phyloP scores from a whole-genome alignment of 441 rosid species.

The Capsella rubella region DNA sequence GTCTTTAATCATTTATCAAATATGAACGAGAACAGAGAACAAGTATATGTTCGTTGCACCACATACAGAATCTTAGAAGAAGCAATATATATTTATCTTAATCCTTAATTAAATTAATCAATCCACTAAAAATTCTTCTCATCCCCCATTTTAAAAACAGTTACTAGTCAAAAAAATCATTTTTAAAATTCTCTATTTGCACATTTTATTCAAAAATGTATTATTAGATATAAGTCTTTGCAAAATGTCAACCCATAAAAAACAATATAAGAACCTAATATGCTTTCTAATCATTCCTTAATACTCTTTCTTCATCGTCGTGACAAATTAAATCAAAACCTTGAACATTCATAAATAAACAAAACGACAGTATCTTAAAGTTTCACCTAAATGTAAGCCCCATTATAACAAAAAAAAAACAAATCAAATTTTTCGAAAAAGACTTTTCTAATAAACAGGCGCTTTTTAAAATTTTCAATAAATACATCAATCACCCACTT shows the following conservation, averaged over 20 bases:
- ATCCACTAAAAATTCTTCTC: not conserved
- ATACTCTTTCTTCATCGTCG: not conserved
- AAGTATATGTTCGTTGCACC: slow-evolving; percentile 34
- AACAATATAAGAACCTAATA: not conserved
- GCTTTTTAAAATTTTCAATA: slow-evolving; percentile 23
- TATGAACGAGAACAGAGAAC: slow-evolving; percentile 15
- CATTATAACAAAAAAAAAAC: not conserved
- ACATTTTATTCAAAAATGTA: not conserved
- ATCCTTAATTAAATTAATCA: not conserved
- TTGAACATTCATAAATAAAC: not conserved
- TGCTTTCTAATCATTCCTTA: not conserved
- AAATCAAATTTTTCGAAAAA: not conserved
- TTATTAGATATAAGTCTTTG: not conserved
- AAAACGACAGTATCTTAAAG: not conserved
- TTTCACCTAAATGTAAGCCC: not conserved
- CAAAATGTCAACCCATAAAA: slow-evolving; percentile 36
- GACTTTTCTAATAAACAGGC: slow-evolving; percentile 32
- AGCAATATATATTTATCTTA: slow-evolving; percentile 1
- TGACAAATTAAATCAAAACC: not conserved
- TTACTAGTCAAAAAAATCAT: not conserved
- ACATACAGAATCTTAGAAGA: slow-evolving; percentile 36
- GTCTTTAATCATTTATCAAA: slow-evolving; percentile 33
- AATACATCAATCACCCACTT: slow-evolving; percentile 25
- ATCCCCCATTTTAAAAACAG: not conserved
- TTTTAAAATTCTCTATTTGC: slow-evolving; percentile 5